Evolutionary conservation across 306 rosid genomes (phyloP).

Genomic region (Potentilla sterilis): DNA sequence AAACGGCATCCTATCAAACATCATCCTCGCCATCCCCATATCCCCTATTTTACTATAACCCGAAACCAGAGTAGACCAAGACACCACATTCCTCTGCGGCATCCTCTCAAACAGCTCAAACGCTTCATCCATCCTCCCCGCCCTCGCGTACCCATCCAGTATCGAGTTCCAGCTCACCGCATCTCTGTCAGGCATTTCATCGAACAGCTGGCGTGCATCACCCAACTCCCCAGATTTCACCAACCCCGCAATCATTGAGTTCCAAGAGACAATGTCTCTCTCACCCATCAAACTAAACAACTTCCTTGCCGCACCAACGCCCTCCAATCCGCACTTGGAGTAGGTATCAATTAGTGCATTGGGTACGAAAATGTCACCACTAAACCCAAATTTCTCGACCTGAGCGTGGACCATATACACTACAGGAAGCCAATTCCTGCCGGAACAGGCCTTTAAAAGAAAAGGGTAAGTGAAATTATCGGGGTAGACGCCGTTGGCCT

Average conservation of each 20-base stretch:
- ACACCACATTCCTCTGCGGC: slow-evolving; percentile 69
- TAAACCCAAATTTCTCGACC: slow-evolving; percentile 58
- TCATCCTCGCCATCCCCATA: slow-evolving; percentile 69
- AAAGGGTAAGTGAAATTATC: slow-evolving; percentile 65
- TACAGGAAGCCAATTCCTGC: slow-evolving; percentile 36
- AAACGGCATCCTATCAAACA: slow-evolving; percentile 67
- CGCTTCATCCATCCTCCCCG: slow-evolving; percentile 59
- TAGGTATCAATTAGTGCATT: slow-evolving; percentile 62
- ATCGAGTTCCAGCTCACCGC: slow-evolving; percentile 81
- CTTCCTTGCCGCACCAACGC: slow-evolving; percentile 45
- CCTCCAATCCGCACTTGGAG: slow-evolving; percentile 55
- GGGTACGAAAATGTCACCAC: slow-evolving; percentile 59
- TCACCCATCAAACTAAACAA: slow-evolving; percentile 51
- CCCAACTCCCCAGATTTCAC: slow-evolving; percentile 41
- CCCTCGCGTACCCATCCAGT: slow-evolving; percentile 65
- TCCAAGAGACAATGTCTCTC: slow-evolving; percentile 65
- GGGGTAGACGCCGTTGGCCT: slow-evolving; percentile 34
- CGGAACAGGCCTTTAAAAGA: slow-evolving; percentile 51
- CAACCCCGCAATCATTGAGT: slow-evolving; percentile 63
- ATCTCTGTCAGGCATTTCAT: slow-evolving; percentile 74
- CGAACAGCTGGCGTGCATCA: slow-evolving; percentile 56
- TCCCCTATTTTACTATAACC: slow-evolving; percentile 68
- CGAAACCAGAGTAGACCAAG: slow-evolving; percentile 71
- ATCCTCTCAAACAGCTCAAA: slow-evolving; percentile 60
- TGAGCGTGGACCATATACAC: slow-evolving; percentile 65